These are phyloP conservation scores for Rhodotorula glutinis DNA, from an alignment of 1,284 basidiomycete genomes.

Conservation along the genomic window DNA sequence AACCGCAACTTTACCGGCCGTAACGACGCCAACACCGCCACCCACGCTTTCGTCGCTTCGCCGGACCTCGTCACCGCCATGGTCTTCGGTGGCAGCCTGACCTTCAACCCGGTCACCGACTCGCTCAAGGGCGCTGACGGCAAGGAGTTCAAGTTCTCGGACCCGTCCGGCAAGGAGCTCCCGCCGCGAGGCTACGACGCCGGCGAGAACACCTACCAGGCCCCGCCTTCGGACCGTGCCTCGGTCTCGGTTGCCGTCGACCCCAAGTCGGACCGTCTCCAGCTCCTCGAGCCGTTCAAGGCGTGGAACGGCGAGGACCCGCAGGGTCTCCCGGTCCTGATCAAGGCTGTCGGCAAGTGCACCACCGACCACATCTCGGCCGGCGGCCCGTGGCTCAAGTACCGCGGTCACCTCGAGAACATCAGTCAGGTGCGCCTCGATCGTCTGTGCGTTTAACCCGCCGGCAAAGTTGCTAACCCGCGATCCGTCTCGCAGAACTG, in stretches of 20 bases:
- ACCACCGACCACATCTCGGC: slow-evolving; percentile 72
- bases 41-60: slow-evolving; percentile 97
- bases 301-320: slow-evolving; percentile 93
- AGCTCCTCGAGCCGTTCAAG: slow-evolving; percentile 86
- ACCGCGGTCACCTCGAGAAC: slow-evolving; percentile 67
- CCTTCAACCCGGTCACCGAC: slow-evolving; percentile 97
- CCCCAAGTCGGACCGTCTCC: slow-evolving; percentile 89
- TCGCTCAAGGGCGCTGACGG: slow-evolving; percentile 83
- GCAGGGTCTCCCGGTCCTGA: slow-evolving; percentile 82
- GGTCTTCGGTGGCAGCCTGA: slow-evolving; percentile 87
- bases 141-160: slow-evolving; percentile 95
- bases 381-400: slow-evolving; percentile 99
- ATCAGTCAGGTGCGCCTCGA: slow-evolving; percentile 51
- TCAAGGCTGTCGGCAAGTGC: slow-evolving; percentile 99
- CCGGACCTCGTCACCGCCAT: slow-evolving; percentile 98
- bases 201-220: slow-evolving; percentile 95
- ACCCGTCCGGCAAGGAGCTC: slow-evolving; percentile 85
- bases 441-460: no score
- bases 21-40: slow-evolving; percentile 98
- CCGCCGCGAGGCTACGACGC: slow-evolving; percentile 93
- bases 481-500: slow-evolving; percentile 69
- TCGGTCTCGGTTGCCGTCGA: slow-evolving; percentile 80
- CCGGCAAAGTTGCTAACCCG: no score
- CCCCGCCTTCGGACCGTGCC: slow-evolving; percentile 81
- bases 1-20: slow-evolving; percentile 99